Base-by-base conservation (phyloP, 768 basidiomycete genomes). In the Agrocybe pediades region DNA sequence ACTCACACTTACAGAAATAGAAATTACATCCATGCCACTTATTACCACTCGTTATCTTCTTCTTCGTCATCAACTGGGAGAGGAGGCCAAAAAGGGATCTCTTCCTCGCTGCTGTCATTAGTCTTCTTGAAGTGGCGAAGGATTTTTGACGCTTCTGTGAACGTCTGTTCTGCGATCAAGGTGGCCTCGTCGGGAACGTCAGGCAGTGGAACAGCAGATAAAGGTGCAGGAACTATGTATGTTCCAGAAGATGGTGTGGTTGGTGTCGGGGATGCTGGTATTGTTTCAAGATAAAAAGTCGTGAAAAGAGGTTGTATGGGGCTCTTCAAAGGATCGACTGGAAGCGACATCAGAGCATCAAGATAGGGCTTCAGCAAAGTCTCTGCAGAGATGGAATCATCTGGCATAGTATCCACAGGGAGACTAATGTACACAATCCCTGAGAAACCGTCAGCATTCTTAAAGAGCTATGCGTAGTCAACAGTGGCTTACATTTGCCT, bases 341-440 rank as follows among this genome's bases (percentile, higher is more conserved):
- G 53, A 16, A 78, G 65, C 11, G 68, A 57, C 16, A 86, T 68
- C 1, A 79, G 64, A 1, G 75, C 76, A 39, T 78, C 63, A 11
- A 90, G 71, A 64, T 90, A 92, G 5, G 88, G 87, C 46, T 62
- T 67, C 6, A 85, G 72, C 15, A 82, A 63, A 29, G 55, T 67
- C 65, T 79, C 74, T 41, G 76, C 72, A 26, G 69, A 72, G 41
- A 55, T 40, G 6, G 61, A 58, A 6, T 55, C 25, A 7, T 54
- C 46, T 13, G 54, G 42, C 17, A 58, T 46, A 6, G 55, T 57
- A n/a, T 57, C 40, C 25, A 84, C 64, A 11, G 85, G 82, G 57
- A 86, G 75, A 0, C 74, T 68, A 39, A 88, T 68, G 64, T 86
- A 83, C 7, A 86, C 29, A n/a, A 87, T 74, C 75, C 77, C 88